Base-by-base conservation (phyloP, 257 asterid genomes). In the Voacanga thouarsii region DNA sequence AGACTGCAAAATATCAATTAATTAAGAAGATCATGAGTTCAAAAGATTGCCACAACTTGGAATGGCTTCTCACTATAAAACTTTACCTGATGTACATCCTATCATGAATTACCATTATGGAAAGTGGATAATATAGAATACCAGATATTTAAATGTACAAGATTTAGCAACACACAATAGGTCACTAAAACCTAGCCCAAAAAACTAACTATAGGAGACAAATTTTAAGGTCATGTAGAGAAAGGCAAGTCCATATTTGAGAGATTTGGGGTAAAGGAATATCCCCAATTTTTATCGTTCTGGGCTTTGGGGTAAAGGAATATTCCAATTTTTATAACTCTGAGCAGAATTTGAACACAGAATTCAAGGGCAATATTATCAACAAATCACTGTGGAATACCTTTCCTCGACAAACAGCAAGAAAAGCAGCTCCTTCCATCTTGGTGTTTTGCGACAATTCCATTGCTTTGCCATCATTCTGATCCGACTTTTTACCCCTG, bases 321-420 rank as follows among this genome's bases (percentile, higher is more conserved):
- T 33, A 33, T 66, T 44, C 55, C 63, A 50, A 18, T 50, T 24
- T 26, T 49, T 15, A 12, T 24, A 9, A 44, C 63, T 24, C 49
- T 69, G 28, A 23, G 37, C 15, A 15, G 49, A 24, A 73, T 24
- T 16, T 57, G 12, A 33, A 75, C 3, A 60, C 49, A 50, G 5
- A 49, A 78, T 6, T n/a, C 21, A 5, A 43, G 41, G 44, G 37
- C 66, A 41, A 55, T 39, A 37, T 3, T 60, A 18, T 61, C 49
- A 49, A 76, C 74, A 75, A 51, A 69, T 50, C 55, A 74, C 15
- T 33, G 33, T 26, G 41, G 71, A 79, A 71, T 89, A 95, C 99
- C 99, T 92, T 93, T 85, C 99, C 99, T 77, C 99, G 93, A 81
- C 99, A 93, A 87, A 93, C 99, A 24, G 99, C 99, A 77, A 96